Conservation (phyloP, 148 eudicot genomes). For the Pouteria glomerata region DNA sequence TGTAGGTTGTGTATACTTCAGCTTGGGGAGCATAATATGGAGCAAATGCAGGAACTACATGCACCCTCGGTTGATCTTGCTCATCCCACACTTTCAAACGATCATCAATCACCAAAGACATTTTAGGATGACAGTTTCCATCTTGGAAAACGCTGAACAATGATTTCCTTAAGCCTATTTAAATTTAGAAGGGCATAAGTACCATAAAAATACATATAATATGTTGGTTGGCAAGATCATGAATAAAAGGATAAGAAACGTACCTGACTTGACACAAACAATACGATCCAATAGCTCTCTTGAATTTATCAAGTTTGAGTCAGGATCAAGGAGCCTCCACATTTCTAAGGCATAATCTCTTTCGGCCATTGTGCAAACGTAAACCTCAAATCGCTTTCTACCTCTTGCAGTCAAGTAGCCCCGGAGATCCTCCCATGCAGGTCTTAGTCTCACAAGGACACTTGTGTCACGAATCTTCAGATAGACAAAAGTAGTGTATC, state of each 20-base stretch:
- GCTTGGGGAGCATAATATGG: conserved; percentile 99
- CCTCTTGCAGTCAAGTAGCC: conserved; percentile 96
- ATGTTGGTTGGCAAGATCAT: neutral
- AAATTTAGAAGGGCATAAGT: conserved; percentile 6
- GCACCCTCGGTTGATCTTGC: conserved; percentile 94
- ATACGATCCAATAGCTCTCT: conserved; percentile 79
- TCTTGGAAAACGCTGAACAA: conserved; percentile 85
- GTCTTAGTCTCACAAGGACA: conserved; percentile 97
- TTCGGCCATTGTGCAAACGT: conserved; percentile 99
- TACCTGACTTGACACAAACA: conserved; percentile 93
- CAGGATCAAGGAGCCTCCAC: conserved; percentile 99
- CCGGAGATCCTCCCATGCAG: conserved; percentile 99
- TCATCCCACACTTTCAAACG: conserved; percentile 98
- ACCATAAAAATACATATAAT: neutral
- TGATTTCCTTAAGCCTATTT: conserved; percentile 74
- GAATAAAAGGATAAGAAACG: conserved; percentile 14
- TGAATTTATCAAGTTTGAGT: conserved; percentile 71
- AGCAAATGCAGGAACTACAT: conserved; percentile 99
- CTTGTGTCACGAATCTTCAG: conserved; percentile 95
- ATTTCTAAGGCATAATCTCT: conserved; percentile 99
- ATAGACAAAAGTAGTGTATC: neutral
- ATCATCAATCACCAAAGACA: conserved; percentile 98
- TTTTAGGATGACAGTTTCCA: conserved; percentile 90
- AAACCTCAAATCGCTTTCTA: conserved; percentile 96
- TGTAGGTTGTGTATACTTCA: conserved; percentile 47